Evolutionary conservation across 495 filamentous ascomycete genomes (phyloP), one percentile per base, ranked within the genome.

Genomic region (Neurospora sp.): DNA sequence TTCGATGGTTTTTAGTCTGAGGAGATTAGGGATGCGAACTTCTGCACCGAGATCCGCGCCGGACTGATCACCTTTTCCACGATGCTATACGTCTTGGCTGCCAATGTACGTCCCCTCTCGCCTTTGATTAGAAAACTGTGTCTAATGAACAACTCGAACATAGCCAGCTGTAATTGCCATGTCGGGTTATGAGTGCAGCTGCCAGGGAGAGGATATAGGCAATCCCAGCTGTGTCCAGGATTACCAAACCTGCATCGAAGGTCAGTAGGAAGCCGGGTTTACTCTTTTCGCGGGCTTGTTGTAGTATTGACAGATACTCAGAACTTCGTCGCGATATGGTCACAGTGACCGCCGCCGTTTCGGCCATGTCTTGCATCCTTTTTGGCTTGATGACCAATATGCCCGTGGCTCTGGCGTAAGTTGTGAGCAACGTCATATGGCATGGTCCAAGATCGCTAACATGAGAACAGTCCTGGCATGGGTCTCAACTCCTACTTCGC

Each of bases 1-100:
- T 40, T n/a, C 17, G 14, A 8, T 35, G 27, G 48, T 27, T 79
- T 75, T 73, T 83, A 93, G 81, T 85, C 89, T 1, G 89, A 92
- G 74, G 89, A 80, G 17, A 79, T 85, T n/a, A 75, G 74, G 20
- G 83, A 87, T 22, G 85, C 90, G 27, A 87, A 82, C 75, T 93
- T 95, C 82, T 89, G 91, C 73, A 91, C 89, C 16, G 92, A 95
- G 78, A 81, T 95, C 69, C 89, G 91, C 31, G 92, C 92, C n/a
- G 92, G 92, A 14, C 80, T 95, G 40, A 92, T 92, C 41, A 95
- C 92, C 38, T 94, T 94, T 80, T 91, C 93, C 75, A 92, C 92
- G 20, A 94, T 95, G 92, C 90, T 92, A 53, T 95, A 93, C 80
- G 91, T 92, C 73, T 90, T 92, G 59, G 85, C 90, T 75, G 82